Evolutionary conservation across 192 early-diverging fungal genomes (phyloP).

Genomic region (Diversispora epigaea): DNA sequence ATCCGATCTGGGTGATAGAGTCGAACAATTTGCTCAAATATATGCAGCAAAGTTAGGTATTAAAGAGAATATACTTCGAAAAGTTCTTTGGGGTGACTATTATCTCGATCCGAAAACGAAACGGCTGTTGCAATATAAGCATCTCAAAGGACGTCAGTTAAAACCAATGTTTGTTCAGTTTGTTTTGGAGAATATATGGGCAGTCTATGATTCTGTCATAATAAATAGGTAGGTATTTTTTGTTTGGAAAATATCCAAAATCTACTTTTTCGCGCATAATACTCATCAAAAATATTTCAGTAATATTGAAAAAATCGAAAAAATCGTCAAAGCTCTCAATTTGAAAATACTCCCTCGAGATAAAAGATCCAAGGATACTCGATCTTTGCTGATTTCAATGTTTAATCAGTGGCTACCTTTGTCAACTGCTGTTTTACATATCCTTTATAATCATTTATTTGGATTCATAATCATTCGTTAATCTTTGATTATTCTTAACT

Average conservation of each 20-base stretch:
- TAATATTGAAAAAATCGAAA: constrained; percentile 85
- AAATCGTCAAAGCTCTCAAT: constrained; percentile 84
- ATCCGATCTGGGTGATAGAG: constrained; percentile 43
- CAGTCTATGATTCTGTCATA: constrained; percentile 82
- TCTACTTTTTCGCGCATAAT: neutral
- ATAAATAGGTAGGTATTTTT: constrained; percentile 50
- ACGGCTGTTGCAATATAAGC: constrained; percentile 83
- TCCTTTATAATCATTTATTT: constrained; percentile 16
- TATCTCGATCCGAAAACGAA: constrained; percentile 97
- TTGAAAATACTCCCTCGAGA: constrained; percentile 92
- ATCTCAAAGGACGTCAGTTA: constrained; percentile 72
- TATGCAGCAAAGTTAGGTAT: constrained; percentile 88
- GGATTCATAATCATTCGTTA: neutral
- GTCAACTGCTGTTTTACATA: constrained; percentile 74
- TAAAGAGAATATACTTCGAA: constrained; percentile 73
- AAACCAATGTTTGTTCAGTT: constrained; percentile 99
- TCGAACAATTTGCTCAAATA: constrained; percentile 88
- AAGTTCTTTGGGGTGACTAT: constrained; percentile 95
- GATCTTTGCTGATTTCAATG: constrained; percentile 72
- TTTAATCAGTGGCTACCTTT: constrained; percentile 96
- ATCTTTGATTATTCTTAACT: constrained; percentile 6
- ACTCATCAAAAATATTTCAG: neutral
- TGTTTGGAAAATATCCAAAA: neutral
- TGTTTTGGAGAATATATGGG: constrained; percentile 91
- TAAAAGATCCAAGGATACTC: constrained; percentile 79